Base-by-base conservation (phyloP, 495 filamentous ascomycete genomes). In the Letharia lupina region DNA sequence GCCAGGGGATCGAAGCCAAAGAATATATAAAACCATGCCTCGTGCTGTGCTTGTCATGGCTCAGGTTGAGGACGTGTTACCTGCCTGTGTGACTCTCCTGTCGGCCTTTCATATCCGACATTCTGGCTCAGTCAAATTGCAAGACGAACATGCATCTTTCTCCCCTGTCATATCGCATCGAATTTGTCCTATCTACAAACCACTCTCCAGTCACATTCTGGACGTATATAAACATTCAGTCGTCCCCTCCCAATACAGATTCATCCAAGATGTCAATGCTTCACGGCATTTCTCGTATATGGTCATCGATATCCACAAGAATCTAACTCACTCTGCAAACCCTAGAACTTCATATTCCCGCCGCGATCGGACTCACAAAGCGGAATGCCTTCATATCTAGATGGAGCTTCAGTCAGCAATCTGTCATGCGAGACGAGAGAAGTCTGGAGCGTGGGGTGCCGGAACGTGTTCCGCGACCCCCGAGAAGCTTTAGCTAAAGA, bases 271-370 rank as follows among this genome's bases (percentile, higher is more conserved):
- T 42, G 40, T 5, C 40, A 42, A 4, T 13, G 2, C 10, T 39
- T 39, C 37, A 8, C 8, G 37, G 37, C 4, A 4, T 39, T 4
- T 39, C 37, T 39, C 37, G 8, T 39, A 39, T 39, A 4, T 8
- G 37, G 4, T 39, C 13, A 45, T 7, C 44, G 18, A 48, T 52
- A 52, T 52, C 28, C 52, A 33, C 52, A 56, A 18, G 28, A 54
- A 31, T 15, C 6, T 2, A 20, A 48, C 2, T 48, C 20, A 6
- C 23, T 28, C 23, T 28, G 23, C 23, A 28, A 28, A 35, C 13
- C 3, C 52, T 56, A 56, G 15, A 56, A 56, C 31, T 56, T 56
- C 52, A 56, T 56, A 2, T 56, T 56, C 12, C 52, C 52, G 52
- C 52, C 52, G 23, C 23, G 23, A 28, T 28, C 23, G 23, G 23